Evolutionary conservation across 163 green algal species (phyloP), one percentile per base, ranked within the genome.

Genomic region (Picocystis sp.): DNA sequence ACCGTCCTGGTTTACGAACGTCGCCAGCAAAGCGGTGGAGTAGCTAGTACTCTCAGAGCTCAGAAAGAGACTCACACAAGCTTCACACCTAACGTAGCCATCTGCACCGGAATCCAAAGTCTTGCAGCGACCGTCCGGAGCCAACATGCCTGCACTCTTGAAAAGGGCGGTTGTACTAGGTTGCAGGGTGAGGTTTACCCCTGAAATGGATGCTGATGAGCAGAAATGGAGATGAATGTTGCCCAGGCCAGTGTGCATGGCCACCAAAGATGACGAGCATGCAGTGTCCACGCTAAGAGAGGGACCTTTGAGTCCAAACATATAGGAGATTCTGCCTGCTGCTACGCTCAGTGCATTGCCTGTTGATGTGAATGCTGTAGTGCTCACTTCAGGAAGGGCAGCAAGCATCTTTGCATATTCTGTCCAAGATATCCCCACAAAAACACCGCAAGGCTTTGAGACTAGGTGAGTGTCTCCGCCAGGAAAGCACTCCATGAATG

Each of bases 1-100:
- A 1, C 73, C 73, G 47, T 79, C 73, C 14, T 81, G 73, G 22
- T 78, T 78, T 8, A 74, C 49, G 15, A 60, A 56, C 34, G 61
- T 56, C 8, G 52, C 61, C 8, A 38, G 17, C 17, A 19, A 8
- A 8, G 2, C 21, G 43, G 14, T 70, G 22, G 11, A 57, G 15
- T 11, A 64, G 29, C 3, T 17, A 46, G 3, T 10, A 14, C 14
- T 17, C n/a, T 2, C 13, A 21, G 41, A 8, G 11, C 19, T 21
- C 3, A 49, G 47, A n/a, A 45, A 22, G 3, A 50, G 43, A 17
- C 51, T 17, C 1, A 41, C 56, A 55, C 60, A 64, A 29, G 41
- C 63, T 33, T 75, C 67, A 11, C 62, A 62, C 42, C 67, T 62
- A 42, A 74, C 67, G 47, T 75, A 75, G 11, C 63, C 60, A 34